These are phyloP conservation scores for Kwoniella bestiolae DNA, from an alignment of 768 basidiomycete genomes.

Conservation along the genomic window DNA sequence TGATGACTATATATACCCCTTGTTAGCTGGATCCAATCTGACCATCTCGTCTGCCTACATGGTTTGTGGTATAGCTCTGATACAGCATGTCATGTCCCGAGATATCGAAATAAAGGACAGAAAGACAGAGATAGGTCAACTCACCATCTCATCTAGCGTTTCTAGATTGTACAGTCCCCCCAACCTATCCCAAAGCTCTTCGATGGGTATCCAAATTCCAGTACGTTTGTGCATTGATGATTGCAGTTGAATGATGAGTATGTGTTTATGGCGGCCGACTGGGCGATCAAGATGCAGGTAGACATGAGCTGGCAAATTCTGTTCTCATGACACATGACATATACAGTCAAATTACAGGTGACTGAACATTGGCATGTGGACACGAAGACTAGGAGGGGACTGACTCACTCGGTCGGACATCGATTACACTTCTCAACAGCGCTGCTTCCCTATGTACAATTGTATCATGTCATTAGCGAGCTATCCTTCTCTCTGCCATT, in stretches of 20 bases:
- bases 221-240: constrained; percentile 37
- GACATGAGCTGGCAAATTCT: background rate
- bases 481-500: too few species aligned
- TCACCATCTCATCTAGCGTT: constrained; percentile 46
- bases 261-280: constrained; percentile 51
- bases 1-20: background rate
- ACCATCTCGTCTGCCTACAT: too few species aligned
- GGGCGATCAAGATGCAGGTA: background rate
- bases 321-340: too few species aligned
- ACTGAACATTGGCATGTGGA: too few species aligned
- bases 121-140: constrained; percentile 11
- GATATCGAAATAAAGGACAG: too few species aligned
- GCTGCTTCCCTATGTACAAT: constrained; percentile 19
- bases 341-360: too few species aligned
- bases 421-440: constrained; percentile 19
- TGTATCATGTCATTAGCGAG: too few species aligned
- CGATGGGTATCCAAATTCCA: constrained; percentile 32
- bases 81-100: too few species aligned
- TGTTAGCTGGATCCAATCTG: too few species aligned
- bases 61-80: too few species aligned
- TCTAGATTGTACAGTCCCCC: constrained; percentile 45
- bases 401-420: constrained; percentile 23
- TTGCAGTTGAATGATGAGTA: constrained; percentile 48
- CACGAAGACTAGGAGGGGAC: background rate
- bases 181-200: constrained; percentile 45